Conservation (phyloP, 176 grass and related monocot species). For the Carex kokanica region DNA sequence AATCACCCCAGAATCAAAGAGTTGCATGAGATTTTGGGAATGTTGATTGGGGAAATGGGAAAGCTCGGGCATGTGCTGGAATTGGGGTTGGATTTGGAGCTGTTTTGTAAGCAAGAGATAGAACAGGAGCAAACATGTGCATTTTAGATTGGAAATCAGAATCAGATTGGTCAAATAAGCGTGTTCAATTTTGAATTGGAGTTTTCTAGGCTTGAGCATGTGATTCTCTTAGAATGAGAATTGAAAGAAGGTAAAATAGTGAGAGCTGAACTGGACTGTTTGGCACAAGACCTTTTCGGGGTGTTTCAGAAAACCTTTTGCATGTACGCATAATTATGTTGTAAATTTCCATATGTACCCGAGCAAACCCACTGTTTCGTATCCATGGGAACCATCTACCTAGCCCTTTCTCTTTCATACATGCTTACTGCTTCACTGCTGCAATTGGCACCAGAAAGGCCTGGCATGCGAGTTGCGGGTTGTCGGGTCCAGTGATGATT, state of each 20-base stretch:
- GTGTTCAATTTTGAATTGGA: background rate
- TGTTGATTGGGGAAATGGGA: slow-evolving; percentile 75
- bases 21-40: slow-evolving; percentile 59
- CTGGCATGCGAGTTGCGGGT: background rate
- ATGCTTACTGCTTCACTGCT: background rate
- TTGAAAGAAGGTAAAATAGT: background rate
- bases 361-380: background rate
- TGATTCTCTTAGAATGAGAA: background rate
- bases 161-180: background rate
- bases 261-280: background rate
- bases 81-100: slow-evolving; percentile 16
- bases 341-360: background rate
- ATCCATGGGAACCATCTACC: background rate
- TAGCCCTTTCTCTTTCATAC: background rate
- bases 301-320: background rate
- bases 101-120: slow-evolving; percentile 17
- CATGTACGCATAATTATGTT: background rate
- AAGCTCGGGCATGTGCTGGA: slow-evolving; percentile 42
- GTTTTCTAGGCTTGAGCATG: background rate
- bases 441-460: background rate
- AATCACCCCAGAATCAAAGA: slow-evolving; percentile 52
- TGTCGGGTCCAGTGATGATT: background rate
- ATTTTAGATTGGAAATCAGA: background rate
- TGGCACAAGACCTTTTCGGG: background rate
- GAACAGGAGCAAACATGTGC: background rate